A percentile compares a stretch with the other conserved stretches of the same genome.
Evolutionary conservation across 2,329 filamentous ascomycete species (phyloP).

Genomic region (Fusarium tjaetaba): DNA sequence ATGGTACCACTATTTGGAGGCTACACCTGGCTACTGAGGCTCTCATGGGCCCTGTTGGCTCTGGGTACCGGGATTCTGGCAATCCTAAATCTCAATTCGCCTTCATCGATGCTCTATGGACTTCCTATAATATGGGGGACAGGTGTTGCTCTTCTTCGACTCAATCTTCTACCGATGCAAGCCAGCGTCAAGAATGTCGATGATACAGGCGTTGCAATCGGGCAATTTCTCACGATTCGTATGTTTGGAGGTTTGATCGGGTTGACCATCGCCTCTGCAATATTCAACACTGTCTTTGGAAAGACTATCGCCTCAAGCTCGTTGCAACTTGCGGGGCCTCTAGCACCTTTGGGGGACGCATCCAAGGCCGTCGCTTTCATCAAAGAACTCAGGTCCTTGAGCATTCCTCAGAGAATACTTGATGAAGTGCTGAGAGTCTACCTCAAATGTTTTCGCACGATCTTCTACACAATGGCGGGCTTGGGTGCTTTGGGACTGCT

Average conservation of each 20-base stretch:
- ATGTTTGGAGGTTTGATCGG: conserved; percentile 15
- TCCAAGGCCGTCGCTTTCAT: conserved; percentile 12
- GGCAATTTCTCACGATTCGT: conserved; percentile 5
- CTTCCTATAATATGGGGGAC: conserved; percentile 13
- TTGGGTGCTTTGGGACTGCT: neutral
- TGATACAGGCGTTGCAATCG: conserved; percentile 11
- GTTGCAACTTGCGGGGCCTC: neutral
- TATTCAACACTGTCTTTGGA: conserved; percentile 13
- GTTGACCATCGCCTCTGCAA: neutral
- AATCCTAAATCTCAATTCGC: neutral
- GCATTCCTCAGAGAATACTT: neutral
- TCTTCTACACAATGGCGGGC: conserved; percentile 12
- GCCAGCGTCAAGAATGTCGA: conserved; percentile 8
- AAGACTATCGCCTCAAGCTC: neutral
- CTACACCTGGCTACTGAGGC: conserved; percentile 3
- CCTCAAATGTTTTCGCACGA: neutral
- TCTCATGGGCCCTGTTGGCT: neutral
- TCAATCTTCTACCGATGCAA: conserved; percentile 11
- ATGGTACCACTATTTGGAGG: conserved; percentile 16
- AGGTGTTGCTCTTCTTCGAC: conserved; percentile 4
- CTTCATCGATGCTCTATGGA: neutral
- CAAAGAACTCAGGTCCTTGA: neutral
- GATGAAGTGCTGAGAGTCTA: neutral
- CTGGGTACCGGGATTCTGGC: conserved; percentile 4
- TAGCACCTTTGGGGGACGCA: neutral